A percentile compares a stretch with the other conserved stretches of the same genome.
Evolutionary conservation across 495 filamentous ascomycete genomes (phyloP).

Genomic region (Talaromyces borbonicus): DNA sequence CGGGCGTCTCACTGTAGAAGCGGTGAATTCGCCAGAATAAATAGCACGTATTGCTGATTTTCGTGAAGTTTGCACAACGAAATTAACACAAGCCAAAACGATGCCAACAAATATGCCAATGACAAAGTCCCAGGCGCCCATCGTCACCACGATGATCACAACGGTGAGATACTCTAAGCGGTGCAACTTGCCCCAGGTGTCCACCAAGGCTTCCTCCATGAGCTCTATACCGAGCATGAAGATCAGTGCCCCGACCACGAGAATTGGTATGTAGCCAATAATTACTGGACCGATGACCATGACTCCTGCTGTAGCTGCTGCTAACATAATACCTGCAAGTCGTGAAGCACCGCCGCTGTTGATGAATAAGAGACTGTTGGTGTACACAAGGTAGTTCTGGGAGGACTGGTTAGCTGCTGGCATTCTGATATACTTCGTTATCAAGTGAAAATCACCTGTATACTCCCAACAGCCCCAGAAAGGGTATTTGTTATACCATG

Average conservation of each 20-base stretch:
- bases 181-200: conserved; percentile 79
- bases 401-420: conserved; percentile 6
- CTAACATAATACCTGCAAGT: conserved; percentile 78
- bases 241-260: conserved; percentile 92
- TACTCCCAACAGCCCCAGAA: conserved; percentile 76
- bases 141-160: conserved; percentile 83
- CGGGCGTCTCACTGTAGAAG: conserved; percentile 85
- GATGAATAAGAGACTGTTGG: conserved; percentile 93
- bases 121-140: conserved; percentile 96
- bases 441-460: conserved; percentile 47
- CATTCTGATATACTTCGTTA: background rate
- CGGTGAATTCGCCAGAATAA: conserved; percentile 76
- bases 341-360: conserved; percentile 79
- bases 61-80: conserved; percentile 82
- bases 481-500: conserved; percentile 90
- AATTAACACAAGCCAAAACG: conserved; percentile 78
- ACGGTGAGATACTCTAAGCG: conserved; percentile 82
- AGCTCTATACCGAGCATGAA: conserved; percentile 90
- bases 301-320: conserved; percentile 65
- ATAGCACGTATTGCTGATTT: conserved; percentile 78
- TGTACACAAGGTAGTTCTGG: conserved; percentile 90
- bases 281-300: conserved; percentile 76
- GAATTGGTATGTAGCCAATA: conserved; percentile 90
- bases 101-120: conserved; percentile 88
- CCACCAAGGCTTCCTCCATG: conserved; percentile 74